Base-by-base conservation (phyloP, 2,329 filamentous ascomycete genomes). In the Colletotrichum sp. region DNA sequence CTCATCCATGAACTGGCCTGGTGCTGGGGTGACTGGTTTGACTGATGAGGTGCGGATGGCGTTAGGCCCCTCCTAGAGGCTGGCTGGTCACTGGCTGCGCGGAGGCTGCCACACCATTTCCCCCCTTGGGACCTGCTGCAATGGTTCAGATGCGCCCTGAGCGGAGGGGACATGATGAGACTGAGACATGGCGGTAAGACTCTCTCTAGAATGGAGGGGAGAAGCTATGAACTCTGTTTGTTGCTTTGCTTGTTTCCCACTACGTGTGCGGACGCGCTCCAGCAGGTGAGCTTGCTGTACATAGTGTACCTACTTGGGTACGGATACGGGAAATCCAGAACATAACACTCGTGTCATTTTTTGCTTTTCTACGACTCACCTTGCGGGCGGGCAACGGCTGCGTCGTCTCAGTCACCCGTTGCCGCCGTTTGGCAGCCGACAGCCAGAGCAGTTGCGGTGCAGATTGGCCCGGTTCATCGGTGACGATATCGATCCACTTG, bases 121-220 rank as follows among this genome's bases (percentile, higher is more conserved):
- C 44, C n/a, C 28, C 28, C 32, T 36, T 36, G n/a, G n/a, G 32
- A 57, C 68, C 26, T 49, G 44, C 64, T 65, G 70, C 44, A 73
- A 60, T 73, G 66, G 70, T 76, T 60, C 70, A 62, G 70, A 73
- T 76, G 73, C 59, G 64, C 64, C 70, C 74, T 74, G 74, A 76
- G 74, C 70, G 63, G 55, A 62, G 67, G 67, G 64, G 60, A 66
- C 64, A 76, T 68, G 59, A 73, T 64, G 74, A 68, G 74, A 74
- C 74, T 69, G 74, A 73, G 74, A 76, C 74, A 73, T 74, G 70
- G 74, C 64, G 74, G 59, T 68, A 76, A 59, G 70, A 68, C 59
- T 73, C 44, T 69, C 24, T 69, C 55, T 62, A 24, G 57, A 57
- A 36, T n/a, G 60, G 57, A 55, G 68, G 73, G 64, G 57, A 64